phyloP scores from a whole-genome alignment of 2,329 filamentous ascomycete species.

The Phaeomoniella chlamydospora region DNA sequence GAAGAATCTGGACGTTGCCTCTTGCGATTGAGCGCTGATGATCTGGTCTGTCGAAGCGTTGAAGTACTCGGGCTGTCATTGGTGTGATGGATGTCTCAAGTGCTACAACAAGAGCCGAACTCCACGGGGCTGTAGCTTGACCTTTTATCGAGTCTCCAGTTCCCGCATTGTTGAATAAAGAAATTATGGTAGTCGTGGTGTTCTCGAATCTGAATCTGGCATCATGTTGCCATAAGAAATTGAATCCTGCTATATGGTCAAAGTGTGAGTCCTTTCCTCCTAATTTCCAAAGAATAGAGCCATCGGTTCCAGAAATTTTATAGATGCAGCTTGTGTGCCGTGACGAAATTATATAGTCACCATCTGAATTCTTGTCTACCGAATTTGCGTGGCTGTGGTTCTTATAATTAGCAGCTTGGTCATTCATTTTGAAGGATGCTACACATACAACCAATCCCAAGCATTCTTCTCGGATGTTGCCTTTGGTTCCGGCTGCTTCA shows the following conservation, averaged over 20 bases:
- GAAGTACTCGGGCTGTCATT: neutral
- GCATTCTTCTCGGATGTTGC: constrained; percentile 27
- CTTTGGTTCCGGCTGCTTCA: constrained; percentile 24
- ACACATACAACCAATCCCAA: constrained; percentile 23
- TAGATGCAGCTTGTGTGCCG: constrained; percentile 24
- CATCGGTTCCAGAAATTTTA: constrained; percentile 23
- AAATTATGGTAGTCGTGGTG: constrained; percentile 5
- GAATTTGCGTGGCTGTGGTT: constrained; percentile 30
- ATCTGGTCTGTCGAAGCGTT: neutral
- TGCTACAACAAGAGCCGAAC: constrained; percentile 13
- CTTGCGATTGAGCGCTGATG: constrained; percentile 18
- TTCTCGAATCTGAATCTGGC: constrained; percentile 5
- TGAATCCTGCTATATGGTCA: constrained; percentile 23
- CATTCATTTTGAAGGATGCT: too few relatives aligned
- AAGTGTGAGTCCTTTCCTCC: constrained; percentile 22
- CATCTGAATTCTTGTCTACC: constrained; percentile 23
- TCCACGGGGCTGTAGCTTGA: constrained; percentile 10
- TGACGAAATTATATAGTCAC: constrained; percentile 26
- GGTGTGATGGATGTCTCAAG: neutral
- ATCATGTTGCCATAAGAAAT: constrained; percentile 17
- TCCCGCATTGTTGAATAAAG: constrained; percentile 17
- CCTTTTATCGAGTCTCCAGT: too few relatives aligned
- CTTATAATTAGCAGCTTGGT: too few relatives aligned
- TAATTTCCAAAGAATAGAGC: constrained; percentile 22
- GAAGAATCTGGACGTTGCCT: constrained; percentile 19